Evolutionary conservation across 116 monocot genomes (phyloP).

Genomic region (Cymodocea nodosa): DNA sequence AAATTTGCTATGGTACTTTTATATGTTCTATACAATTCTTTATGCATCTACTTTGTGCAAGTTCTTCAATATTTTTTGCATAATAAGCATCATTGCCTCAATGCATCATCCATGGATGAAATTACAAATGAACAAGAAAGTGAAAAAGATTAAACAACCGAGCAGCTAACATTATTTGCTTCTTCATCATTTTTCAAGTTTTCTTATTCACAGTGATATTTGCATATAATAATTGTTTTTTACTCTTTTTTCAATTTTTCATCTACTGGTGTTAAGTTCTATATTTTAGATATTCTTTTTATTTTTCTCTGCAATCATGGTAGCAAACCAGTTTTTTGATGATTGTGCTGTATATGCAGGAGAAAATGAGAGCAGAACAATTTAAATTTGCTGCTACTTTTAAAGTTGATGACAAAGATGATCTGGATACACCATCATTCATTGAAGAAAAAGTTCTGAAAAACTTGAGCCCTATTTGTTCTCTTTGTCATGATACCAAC

Average conservation of each 20-base stretch:
- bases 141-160: too few relatives aligned
- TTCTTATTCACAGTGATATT: background rate
- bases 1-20: too few relatives aligned
- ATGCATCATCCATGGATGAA: too few relatives aligned
- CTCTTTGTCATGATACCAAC: conserved; percentile 70
- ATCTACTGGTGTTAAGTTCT: background rate
- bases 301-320: background rate
- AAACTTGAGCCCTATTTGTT: conserved; percentile 56
- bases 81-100: too few relatives aligned
- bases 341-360: conserved; percentile 20
- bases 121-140: too few relatives aligned
- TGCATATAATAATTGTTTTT: background rate
- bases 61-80: too few relatives aligned
- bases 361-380: conserved; percentile 82
- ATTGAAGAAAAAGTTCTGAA: conserved; percentile 16
- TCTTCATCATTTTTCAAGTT: too few relatives aligned
- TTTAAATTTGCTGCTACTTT: conserved; percentile 68
- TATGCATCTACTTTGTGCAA: too few relatives aligned
- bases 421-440: conserved; percentile 20
- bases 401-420: conserved; percentile 19
- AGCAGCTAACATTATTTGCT: too few relatives aligned
- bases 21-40: too few relatives aligned
- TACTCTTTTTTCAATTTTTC: background rate
- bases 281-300: background rate
- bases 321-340: background rate